Base-by-base conservation (phyloP, 116 monocot species). In the Trichopus zeylanicus region DNA sequence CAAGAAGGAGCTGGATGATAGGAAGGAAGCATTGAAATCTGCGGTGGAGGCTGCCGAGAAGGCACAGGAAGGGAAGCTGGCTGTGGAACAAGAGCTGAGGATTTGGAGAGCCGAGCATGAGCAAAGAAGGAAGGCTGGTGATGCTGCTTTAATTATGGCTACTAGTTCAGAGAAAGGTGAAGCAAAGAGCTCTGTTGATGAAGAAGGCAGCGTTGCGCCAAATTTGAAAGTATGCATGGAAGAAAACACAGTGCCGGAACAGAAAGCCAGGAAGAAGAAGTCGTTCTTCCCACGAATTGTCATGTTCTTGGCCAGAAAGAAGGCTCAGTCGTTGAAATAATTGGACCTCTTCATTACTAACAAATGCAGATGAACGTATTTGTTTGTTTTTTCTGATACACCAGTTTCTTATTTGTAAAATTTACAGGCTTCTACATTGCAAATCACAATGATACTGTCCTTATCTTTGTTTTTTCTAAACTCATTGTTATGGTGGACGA, bases 21-120 rank as follows among this genome's bases (percentile, higher is more conserved):
- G 46, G 52, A 77, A 66, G 65, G 59, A 66, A 21, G 71, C 24
- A 12, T 26, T 86, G 32, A 55, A 53, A 32, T 29, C 26, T 16
- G 78, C 81, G 12, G 20, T 29, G 6, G 69, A 75, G 42, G 71
- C 46, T 46, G 74, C 70, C 24, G 77, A 78, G 21, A 70, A 56
- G 61, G 86, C 81, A 5, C 62, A 48, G 18, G 69, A 75, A 61
- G 74, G 69, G 20, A 86, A 81, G 31, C 55, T 81, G 24, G 64
- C 61, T 12, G 68, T 31, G 8, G 86, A 81, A 48, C 77, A 81
- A 66, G 78, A 75, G 29, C 39, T 86, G 61, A 77, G 81, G 62
- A 81, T 70, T 20, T 86, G 81, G 77, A 77, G 81, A 65, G 55
- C 80, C 19, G 80, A 78, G 7, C 67, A 66, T 34, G 80, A 77